phyloP scores from a whole-genome alignment of 2,329 filamentous ascomycete genomes.

The Ceratocystiopsis sp. region DNA sequence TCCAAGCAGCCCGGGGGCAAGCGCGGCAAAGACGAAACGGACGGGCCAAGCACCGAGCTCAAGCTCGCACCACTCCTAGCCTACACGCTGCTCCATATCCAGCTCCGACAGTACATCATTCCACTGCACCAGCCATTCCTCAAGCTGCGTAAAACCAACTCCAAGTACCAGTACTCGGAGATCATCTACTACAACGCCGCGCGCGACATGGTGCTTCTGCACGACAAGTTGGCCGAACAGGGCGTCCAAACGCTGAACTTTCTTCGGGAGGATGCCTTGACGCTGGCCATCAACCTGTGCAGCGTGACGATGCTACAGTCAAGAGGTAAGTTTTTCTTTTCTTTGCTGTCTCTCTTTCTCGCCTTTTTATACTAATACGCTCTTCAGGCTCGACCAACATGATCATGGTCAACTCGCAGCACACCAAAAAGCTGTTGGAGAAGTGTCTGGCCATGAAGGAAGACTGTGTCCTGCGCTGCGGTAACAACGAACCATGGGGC shows the following conservation, averaged over 20 bases:
- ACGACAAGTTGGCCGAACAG: conserved; percentile 42
- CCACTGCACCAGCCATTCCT: conserved; percentile 44
- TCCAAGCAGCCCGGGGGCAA: conserved; percentile 14
- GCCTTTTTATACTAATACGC: neutral
- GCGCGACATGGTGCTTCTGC: conserved; percentile 42
- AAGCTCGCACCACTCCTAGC: conserved; percentile 38
- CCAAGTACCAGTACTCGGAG: conserved; percentile 45
- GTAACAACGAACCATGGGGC: conserved; percentile 47
- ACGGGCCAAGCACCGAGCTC: conserved; percentile 17
- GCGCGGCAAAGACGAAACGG: conserved; percentile 18
- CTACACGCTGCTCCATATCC: conserved; percentile 42
- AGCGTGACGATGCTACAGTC: conserved; percentile 44
- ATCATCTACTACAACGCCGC: conserved; percentile 47
- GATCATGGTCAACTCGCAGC: conserved; percentile 44
- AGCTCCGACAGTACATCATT: conserved; percentile 44
- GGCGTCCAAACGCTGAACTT: conserved; percentile 43
- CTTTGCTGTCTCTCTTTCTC: neutral
- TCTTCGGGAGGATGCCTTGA: conserved; percentile 41
- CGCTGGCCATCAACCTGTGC: conserved; percentile 42
- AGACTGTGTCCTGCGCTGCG: conserved; percentile 41
- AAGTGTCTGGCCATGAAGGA: conserved; percentile 45
- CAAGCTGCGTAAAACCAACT: conserved; percentile 40
- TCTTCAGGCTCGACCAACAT: conserved; percentile 34
- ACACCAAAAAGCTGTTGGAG: conserved; percentile 43
- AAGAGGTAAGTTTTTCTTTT: conserved; percentile 15